Evolutionary conservation across 345 rosid species (phyloP).

Genomic region (Boechera stricta): DNA sequence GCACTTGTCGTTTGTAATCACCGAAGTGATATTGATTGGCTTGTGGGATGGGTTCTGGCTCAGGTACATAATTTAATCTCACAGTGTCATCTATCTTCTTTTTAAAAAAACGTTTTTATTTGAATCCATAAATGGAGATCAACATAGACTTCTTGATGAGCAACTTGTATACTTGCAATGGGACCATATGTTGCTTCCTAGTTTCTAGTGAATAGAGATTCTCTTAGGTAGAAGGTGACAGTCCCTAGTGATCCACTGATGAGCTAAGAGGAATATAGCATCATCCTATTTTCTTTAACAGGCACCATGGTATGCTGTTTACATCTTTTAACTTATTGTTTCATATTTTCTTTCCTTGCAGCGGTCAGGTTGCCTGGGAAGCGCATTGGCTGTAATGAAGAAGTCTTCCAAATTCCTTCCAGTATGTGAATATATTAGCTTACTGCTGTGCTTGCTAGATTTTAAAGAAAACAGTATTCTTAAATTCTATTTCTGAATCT

Average conservation of each 20-base stretch:
- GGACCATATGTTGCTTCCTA: not conserved
- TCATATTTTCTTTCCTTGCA: conserved; percentile 47
- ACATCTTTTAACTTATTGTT: conserved; percentile 37
- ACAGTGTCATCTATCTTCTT: conserved; percentile 17
- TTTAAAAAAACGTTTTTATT: not conserved
- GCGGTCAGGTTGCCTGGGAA: conserved; percentile 96
- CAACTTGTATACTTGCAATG: conserved; percentile 10
- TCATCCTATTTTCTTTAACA: conserved; percentile 1
- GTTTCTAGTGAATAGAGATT: conserved; percentile 21
- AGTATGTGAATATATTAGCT: conserved; percentile 53
- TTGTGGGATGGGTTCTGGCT: conserved; percentile 94
- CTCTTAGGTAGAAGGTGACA: conserved; percentile 10
- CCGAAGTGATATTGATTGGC: conserved; percentile 95
- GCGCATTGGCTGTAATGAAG: conserved; percentile 93
- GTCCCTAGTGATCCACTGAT: conserved; percentile 7
- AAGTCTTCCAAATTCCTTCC: conserved; percentile 91
- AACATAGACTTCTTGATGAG: conserved; percentile 22
- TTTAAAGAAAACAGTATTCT: not conserved
- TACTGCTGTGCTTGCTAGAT: conserved; percentile 18
- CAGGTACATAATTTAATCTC: conserved; percentile 58
- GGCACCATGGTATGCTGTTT: conserved; percentile 26
- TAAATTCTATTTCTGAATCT: conserved; percentile 8
- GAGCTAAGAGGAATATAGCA: conserved; percentile 21
- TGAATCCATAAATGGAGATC: conserved; percentile 13
- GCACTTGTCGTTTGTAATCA: conserved; percentile 86